Evolutionary conservation across 805 yeast genomes (phyloP), one percentile per base, ranked within the genome.

Genomic region (Isabelozyma gotoi): DNA sequence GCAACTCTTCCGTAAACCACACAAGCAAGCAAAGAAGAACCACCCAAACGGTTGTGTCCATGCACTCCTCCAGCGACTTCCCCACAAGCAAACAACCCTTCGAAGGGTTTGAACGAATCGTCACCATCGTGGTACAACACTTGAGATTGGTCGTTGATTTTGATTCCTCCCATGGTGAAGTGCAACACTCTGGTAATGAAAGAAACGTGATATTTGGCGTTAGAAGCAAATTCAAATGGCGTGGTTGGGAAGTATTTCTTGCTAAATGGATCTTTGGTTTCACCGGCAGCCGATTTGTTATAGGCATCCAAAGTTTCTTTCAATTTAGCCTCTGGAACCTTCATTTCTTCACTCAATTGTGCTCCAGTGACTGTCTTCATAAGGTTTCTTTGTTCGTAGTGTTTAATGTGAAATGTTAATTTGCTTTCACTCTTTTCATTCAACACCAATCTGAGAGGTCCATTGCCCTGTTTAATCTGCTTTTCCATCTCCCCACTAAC

Each of bases 101-200:
- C 57, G 42, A 68, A 65, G 3, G 68, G 62, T 17, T 42, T 47
- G 34, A 34, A 51, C 18, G 55, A 50, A 5, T 50, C 37, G 7
- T 61, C 60, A 1, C 57, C 50, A 20, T 46, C 53, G n/a, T 66
- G 49, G 44, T 42, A 74, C 41, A 47, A 65, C 54, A 78, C 80
- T 43, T 73, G 73, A 0, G 78, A 64, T 34, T 68, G 54, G 18
- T 68, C 75, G 53, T 80, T 71, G 43, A 81, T 78, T 57, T 74
- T 73, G 4, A 80, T 78, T 38, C 89, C 88, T 17, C 89, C 88
- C 86, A 81, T 82, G 7, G 87, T 79, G 59, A 80, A 82, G 58
- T 82, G 88, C 31, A 82, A 73, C 44, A 78, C 81, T 31, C 85
- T 69, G 5, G 83, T 77, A 36, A 80, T 70, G 46, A 67, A 74